Evolutionary conservation across 108 stramenopile species (phyloP).

Genomic region (Nannochloropsis granulata): DNA sequence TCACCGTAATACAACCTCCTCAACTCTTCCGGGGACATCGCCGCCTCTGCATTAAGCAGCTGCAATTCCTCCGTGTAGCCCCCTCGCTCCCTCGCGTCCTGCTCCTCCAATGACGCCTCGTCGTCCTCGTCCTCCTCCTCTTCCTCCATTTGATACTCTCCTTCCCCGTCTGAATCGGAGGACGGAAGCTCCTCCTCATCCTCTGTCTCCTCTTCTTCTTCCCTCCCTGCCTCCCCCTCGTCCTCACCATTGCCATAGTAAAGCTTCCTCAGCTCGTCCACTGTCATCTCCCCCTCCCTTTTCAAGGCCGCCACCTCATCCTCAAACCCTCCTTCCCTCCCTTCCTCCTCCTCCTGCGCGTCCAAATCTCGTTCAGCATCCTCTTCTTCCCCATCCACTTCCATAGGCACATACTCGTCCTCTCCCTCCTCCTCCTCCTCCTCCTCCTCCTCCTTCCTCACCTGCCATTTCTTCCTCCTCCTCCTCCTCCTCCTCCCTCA

Average conservation of each 20-base stretch:
- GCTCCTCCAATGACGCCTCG: conserved; percentile 4
- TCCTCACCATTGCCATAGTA: conserved; percentile 18
- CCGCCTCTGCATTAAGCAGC: neutral
- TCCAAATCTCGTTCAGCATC: neutral
- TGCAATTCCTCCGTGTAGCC: neutral
- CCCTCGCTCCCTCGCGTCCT: neutral
- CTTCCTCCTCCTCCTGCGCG: conserved; percentile 24
- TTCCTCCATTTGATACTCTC: neutral
- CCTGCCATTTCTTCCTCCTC: neutral
- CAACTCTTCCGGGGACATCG: neutral
- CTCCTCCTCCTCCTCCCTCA: neutral
- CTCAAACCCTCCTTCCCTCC: too few species aligned
- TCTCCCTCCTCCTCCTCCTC: neutral
- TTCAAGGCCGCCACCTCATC: neutral
- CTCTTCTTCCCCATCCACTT: neutral
- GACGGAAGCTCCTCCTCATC: conserved; percentile 24
- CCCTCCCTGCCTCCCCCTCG: neutral
- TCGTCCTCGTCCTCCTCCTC: neutral
- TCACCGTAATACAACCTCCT: neutral
- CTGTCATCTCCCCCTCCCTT: conserved; percentile 31
- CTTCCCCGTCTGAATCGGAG: conserved; percentile 14
- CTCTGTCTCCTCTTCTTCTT: conserved; percentile 9
- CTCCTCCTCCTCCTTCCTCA: neutral
- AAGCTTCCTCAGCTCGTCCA: conserved; percentile 18
- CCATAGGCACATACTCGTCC: neutral